Base-by-base conservation (phyloP, 2,329 filamentous ascomycete genomes). In the Phyllosticta citriasiana region DNA sequence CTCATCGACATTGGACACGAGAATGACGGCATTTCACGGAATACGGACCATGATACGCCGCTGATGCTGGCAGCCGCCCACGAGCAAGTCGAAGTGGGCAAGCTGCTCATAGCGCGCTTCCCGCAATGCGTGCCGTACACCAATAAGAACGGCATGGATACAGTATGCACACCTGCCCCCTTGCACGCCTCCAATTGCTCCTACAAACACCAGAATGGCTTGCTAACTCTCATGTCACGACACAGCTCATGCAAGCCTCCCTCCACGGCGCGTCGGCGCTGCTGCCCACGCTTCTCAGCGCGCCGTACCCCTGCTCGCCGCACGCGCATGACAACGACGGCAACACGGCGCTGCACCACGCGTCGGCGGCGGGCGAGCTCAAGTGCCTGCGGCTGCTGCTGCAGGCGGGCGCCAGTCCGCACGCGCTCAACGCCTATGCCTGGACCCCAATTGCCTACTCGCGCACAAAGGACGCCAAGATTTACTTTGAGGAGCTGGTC, bases 281-380 rank as follows among this genome's bases (percentile, higher is more conserved):
- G 2, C 71, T 78, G 27, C 71, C 71, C 10, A 70, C 70, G 47
- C 65, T 75, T 33, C 71, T 76, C 51, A 66, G 68, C 47, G 67
- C 70, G 33, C 64, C 64, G 16, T 57, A 64, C n/a, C 63, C 73
- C 68, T 65, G 71, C 61, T 61, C 64, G 61, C 52, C 72, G 66
- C 47, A 71, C 74, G 71, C 66, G 50, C 67, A 69, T 63, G 91
- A 96, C 69, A 68, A 80, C 1, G 82, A 88, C 62, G 91, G 91
- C n/a, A 94, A 95, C 71, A 95, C 90, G 2, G 88, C 90, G 0
- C 78, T 96, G 53, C 91, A 96, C 74, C 91, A 94, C 75, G 91
- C 91, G 12, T 90, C 86, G 68, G 88, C 88, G 54, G 89, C 89
- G 68, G 91, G 91, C 1, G 88, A 93, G 66, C 74, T 95, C 54